Percentiles rank a stretch among this genome's conserved stretches.
These are phyloP conservation scores for Starmerella tilneyi DNA, from an alignment of 805 yeast species.

Conservation along the genomic window DNA sequence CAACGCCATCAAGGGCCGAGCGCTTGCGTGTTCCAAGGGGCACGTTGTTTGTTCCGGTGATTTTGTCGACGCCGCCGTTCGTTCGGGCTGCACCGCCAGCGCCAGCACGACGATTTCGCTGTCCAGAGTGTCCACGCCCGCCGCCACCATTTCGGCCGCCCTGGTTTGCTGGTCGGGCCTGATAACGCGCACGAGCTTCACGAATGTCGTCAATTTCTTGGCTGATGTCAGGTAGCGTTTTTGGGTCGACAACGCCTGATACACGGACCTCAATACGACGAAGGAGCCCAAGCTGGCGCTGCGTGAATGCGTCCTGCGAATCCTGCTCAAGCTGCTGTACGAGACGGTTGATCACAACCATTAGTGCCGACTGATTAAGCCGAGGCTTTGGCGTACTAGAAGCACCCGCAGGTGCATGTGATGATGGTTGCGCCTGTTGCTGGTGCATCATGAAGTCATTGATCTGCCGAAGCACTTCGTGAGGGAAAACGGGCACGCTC, in stretches of 20 bases:
- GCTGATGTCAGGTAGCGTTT: constrained; percentile 27
- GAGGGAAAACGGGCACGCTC: constrained; percentile 62
- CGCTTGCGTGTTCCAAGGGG: constrained; percentile 20
- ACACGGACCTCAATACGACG: constrained; percentile 27
- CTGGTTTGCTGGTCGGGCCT: constrained; percentile 4
- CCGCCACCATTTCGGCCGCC: constrained; percentile 3
- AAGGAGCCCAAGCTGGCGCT: constrained; percentile 28
- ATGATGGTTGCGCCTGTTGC: constrained; percentile 5
- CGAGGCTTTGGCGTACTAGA: constrained; percentile 14
- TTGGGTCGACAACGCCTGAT: constrained; percentile 28
- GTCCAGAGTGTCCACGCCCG: too few species aligned
- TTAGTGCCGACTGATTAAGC: constrained; percentile 26
- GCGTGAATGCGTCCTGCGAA: constrained; percentile 26
- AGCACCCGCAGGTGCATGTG: not conserved
- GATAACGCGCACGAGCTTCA: constrained; percentile 8
- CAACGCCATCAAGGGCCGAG: constrained; percentile 4
- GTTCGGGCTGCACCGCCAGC: not conserved
- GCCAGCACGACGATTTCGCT: too few species aligned
- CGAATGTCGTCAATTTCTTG: constrained; percentile 26
- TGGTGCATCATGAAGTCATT: constrained; percentile 48
- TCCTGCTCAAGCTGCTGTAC: constrained; percentile 21
- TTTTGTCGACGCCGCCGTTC: constrained; percentile 12
- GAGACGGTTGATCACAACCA: constrained; percentile 28
- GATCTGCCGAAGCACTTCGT: constrained; percentile 56
- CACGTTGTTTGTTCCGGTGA: constrained; percentile 18